Conservation (phyloP, 2,329 filamentous ascomycete genomes). For the Passalora sequoiae region DNA sequence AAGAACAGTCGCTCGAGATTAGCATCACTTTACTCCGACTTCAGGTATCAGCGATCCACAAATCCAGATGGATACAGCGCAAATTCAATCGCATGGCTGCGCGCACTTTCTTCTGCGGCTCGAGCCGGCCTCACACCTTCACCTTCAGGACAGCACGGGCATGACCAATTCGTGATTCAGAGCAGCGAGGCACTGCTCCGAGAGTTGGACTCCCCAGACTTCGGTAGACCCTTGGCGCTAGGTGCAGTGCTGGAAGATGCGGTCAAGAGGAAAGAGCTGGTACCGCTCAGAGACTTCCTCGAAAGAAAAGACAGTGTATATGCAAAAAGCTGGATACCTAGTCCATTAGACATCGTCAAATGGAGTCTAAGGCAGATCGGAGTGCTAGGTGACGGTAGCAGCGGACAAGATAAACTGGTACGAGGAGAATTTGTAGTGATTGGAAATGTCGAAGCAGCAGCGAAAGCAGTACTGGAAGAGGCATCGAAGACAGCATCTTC, state of each 20-base stretch:
- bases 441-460: slow-evolving; percentile 54
- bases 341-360: slow-evolving; percentile 58
- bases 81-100: slow-evolving; percentile 74
- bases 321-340: slow-evolving; percentile 60
- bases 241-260: slow-evolving; percentile 75
- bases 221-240: slow-evolving; percentile 74
- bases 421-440: slow-evolving; percentile 62
- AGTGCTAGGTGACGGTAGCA: slow-evolving; percentile 16
- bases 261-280: slow-evolving; percentile 61
- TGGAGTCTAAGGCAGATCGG: slow-evolving; percentile 71
- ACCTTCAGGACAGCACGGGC: slow-evolving; percentile 29
- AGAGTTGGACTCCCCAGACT: slow-evolving; percentile 69
- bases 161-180: slow-evolving; percentile 48
- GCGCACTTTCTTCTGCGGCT: slow-evolving; percentile 64
- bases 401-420: slow-evolving; percentile 50
- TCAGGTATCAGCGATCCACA: slow-evolving; percentile 64
- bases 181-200: slow-evolving; percentile 60
- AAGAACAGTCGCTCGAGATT: slow-evolving; percentile 61
- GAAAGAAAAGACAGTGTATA: slow-evolving; percentile 65
- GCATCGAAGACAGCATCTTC: slow-evolving; percentile 30
- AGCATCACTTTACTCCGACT: slow-evolving; percentile 84
- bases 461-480: slow-evolving; percentile 37
- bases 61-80: slow-evolving; percentile 83
- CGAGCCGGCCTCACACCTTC: slow-evolving; percentile 56
- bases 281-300: slow-evolving; percentile 67